Base-by-base conservation (phyloP, 257 asterid species). In the Ophiorrhiza pumila region DNA sequence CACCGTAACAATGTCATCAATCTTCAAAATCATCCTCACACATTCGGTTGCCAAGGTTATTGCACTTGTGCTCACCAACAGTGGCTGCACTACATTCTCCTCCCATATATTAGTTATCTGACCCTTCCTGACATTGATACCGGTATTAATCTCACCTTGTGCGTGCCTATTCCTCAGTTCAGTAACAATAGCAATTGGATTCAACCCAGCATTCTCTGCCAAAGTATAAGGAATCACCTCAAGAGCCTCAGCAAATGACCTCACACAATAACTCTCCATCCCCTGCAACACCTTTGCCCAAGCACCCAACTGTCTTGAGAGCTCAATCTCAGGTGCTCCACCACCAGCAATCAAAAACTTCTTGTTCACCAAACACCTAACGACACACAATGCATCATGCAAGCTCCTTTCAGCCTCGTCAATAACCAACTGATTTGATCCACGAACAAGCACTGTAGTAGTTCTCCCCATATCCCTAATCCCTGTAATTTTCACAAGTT, bases 271-370 rank as follows among this genome's bases (percentile, higher is more conserved):
- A 13, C 98, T 94, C 87, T 92, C 99, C 99, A 92, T 95, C 43
- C 99, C 99, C 76, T 88, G 96, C 80, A 95, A 80, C 82, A 92
- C 96, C 85, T 92, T 95, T 0, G 97, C 93, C 99, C 99, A 95
- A 5, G 99, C 94, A 58, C 99, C 97, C 74, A 95, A 77, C 86
- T 92, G 99, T 62, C 99, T 84, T 2, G 98, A 92, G 23, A 95
- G 98, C 87, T 95, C 99, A 31, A 95, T 92, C 84, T 95, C 99
- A 18, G 99, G 99, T 1, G 99, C 99, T 69, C 99, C 99, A 75
- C 99, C 99, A 39, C 99, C 99, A 25, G 98, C 99, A 85, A 95
- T 92, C 87, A 95, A 86, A 80, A 87, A 95, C 82, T 83, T 90
- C 87, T 95, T 95, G 83, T 86, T 89, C 77, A 95, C 99, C 91